phyloP scores from a whole-genome alignment of 2,329 filamentous ascomycete species.

The Lojkania enalia region DNA sequence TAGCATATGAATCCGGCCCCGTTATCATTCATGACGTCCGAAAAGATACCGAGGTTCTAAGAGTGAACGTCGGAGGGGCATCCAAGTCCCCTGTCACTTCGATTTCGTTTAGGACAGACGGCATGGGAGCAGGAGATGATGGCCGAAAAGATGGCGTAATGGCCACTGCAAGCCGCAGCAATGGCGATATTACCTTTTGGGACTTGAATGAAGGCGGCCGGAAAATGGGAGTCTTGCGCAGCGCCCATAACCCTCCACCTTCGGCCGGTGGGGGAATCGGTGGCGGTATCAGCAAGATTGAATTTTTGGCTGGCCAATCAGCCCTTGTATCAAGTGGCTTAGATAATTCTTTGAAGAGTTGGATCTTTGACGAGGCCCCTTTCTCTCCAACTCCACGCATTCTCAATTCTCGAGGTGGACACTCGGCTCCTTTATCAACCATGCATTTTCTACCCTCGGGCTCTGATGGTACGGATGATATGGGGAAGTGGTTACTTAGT shows the following conservation, averaged over 20 bases:
- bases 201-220: constrained; percentile 88
- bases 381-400: constrained; percentile 86
- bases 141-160: constrained; percentile 84
- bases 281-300: constrained; percentile 81
- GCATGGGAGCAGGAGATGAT: constrained; percentile 83
- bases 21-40: constrained; percentile 81
- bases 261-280: constrained; percentile 58
- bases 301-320: constrained; percentile 87
- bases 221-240: constrained; percentile 82
- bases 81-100: constrained; percentile 69
- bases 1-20: constrained; percentile 80
- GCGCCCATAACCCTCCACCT: constrained; percentile 80
- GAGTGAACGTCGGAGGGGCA: constrained; percentile 67
- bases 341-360: constrained; percentile 92
- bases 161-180: constrained; percentile 80
- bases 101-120: constrained; percentile 90
- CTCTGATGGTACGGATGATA: constrained; percentile 84
- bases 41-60: constrained; percentile 72
- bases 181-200: constrained; percentile 93
- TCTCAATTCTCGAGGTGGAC: constrained; percentile 83
- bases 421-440: constrained; percentile 81
- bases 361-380: constrained; percentile 93
- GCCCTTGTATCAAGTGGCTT: constrained; percentile 87
- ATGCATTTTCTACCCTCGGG: constrained; percentile 84
- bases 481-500: constrained; percentile 92